Conservation (phyloP, 2,329 filamentous ascomycete species). For the Grosmannia penicillata region DNA sequence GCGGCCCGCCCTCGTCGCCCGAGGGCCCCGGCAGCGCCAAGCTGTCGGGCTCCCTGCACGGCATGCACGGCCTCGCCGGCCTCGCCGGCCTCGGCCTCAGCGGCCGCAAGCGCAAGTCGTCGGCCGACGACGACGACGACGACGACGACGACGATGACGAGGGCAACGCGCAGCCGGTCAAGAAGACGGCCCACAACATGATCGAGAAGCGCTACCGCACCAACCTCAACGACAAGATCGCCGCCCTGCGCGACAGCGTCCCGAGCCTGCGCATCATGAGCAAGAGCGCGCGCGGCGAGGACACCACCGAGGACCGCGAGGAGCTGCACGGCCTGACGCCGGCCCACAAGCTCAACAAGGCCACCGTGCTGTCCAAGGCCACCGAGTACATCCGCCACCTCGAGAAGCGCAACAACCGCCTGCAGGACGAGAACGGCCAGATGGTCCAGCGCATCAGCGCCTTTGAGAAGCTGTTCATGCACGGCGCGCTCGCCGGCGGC, state of each 20-base stretch:
- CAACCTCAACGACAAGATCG: conserved; percentile 95
- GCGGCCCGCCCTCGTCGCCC: conserved; percentile 39
- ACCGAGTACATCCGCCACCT: conserved; percentile 92
- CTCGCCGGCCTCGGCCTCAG: too few species aligned
- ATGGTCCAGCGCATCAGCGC: conserved; percentile 66
- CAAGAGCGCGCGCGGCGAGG: conserved; percentile 53
- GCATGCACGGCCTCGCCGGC: too few species aligned
- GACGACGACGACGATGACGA: conserved; percentile 46
- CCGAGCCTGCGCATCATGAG: conserved; percentile 77
- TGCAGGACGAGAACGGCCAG: conserved; percentile 66
- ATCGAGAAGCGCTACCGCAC: conserved; percentile 95
- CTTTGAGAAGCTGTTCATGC: conserved; percentile 66
- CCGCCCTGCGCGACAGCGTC: conserved; percentile 79
- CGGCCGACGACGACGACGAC: conserved; percentile 43
- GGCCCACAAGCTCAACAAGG: conserved; percentile 92
- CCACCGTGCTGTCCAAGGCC: conserved; percentile 88
- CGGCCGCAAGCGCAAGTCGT: conserved; percentile 58
- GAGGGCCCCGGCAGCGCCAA: conserved; percentile 28
- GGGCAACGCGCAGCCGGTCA: conserved; percentile 42
- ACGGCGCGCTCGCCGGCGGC: conserved; percentile 52
- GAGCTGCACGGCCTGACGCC: conserved; percentile 70
- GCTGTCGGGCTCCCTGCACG: too few species aligned
- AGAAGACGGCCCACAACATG: conserved; percentile 96
- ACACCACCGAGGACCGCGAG: conserved; percentile 59
- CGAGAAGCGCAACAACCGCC: conserved; percentile 73